Conservation (phyloP, 345 rosid genomes). For the Excoecaria cochinchinensis region DNA sequence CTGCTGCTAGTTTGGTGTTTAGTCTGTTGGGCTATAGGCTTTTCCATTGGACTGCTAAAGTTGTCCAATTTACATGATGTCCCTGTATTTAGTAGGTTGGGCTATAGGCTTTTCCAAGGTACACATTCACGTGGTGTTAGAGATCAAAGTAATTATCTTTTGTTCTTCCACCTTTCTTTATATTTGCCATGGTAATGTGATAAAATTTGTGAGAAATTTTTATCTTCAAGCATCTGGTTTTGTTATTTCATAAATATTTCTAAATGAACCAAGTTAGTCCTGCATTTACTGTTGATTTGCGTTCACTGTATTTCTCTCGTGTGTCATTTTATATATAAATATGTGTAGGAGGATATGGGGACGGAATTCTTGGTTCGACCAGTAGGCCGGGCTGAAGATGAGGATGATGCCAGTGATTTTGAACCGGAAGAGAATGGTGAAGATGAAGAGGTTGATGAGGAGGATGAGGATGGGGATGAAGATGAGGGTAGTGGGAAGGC, state of each 20-base stretch:
- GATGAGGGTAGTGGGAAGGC: conserved; percentile 44
- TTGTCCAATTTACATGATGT: neutral
- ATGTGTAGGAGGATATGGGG: conserved; percentile 62
- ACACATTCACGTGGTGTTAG: neutral
- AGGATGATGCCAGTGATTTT: conserved; percentile 87
- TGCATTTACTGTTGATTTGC: neutral
- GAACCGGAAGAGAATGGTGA: conserved; percentile 80
- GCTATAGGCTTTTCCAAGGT: too few species aligned
- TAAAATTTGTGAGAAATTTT: neutral
- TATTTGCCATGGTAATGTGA: neutral
- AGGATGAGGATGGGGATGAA: conserved; percentile 38
- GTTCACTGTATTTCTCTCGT: neutral
- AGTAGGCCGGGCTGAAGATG: conserved; percentile 74
- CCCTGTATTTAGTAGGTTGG: neutral
- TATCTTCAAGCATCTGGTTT: neutral
- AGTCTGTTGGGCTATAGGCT: neutral
- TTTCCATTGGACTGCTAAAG: neutral
- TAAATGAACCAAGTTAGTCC: too few species aligned
- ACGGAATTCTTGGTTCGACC: conserved; percentile 85
- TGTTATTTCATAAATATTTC: neutral
- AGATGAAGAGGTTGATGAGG: conserved; percentile 54
- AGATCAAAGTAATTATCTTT: too few species aligned
- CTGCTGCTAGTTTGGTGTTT: neutral
- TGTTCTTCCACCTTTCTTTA: too few species aligned
- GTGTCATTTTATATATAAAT: neutral